These are phyloP conservation scores for Nephelium lappaceum DNA, from an alignment of 345 rosid genomes.

Conservation along the genomic window DNA sequence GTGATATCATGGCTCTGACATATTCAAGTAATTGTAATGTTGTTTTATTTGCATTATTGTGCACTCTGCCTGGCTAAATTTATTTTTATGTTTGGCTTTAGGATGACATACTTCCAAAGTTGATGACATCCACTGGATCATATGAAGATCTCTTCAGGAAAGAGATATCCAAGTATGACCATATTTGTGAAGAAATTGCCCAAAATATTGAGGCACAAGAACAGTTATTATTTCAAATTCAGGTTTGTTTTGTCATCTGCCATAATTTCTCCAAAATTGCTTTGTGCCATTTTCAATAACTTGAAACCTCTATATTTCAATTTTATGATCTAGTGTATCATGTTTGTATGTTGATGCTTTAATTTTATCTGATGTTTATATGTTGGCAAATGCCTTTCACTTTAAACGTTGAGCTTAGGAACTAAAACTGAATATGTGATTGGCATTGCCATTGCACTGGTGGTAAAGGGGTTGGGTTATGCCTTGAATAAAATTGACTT, in stretches of 20 bases:
- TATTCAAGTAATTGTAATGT: background rate
- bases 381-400: background rate
- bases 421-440: conserved; percentile 1
- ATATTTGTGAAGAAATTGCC: conserved; percentile 76
- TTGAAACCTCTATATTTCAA: background rate
- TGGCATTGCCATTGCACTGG: background rate
- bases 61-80: conserved; percentile 21
- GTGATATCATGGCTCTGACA: background rate
- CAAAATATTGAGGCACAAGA: conserved; percentile 94
- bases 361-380: background rate
- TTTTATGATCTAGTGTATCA: background rate
- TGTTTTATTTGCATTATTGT: conserved; percentile 3
- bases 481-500: background rate
- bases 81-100: conserved; percentile 40
- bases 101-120: conserved; percentile 97
- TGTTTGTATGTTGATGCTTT: background rate
- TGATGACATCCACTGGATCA: conserved; percentile 89
- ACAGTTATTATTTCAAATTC: conserved; percentile 84
- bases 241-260: conserved; percentile 48
- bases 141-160: conserved; percentile 94
- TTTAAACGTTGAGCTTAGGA: background rate
- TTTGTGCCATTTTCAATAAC: background rate
- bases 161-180: conserved; percentile 90
- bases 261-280: background rate
- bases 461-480: conserved; percentile 10